Conservation (phyloP, 257 asterid species). For the Solanum pennellii region DNA sequence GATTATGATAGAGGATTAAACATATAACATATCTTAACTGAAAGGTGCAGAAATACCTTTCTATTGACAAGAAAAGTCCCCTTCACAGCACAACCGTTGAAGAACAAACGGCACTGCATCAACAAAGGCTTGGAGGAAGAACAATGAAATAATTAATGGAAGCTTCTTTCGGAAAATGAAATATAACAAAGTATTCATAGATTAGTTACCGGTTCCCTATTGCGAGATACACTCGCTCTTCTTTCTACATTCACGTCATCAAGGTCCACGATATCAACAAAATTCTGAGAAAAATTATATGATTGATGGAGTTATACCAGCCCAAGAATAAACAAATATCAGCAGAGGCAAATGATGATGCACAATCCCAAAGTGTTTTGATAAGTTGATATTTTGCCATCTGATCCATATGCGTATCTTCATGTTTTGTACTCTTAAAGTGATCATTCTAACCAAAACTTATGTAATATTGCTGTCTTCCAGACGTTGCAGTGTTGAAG, state of each 20-base stretch:
- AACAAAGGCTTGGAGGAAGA: slow-evolving; percentile 51
- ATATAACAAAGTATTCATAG: neutral
- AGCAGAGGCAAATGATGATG: neutral
- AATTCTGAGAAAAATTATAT: neutral
- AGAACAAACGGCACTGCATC: slow-evolving; percentile 75
- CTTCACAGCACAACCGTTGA: slow-evolving; percentile 61
- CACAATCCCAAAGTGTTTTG: neutral
- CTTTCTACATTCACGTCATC: slow-evolving; percentile 11
- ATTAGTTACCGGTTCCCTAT: slow-evolving; percentile 36
- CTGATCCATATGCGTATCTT: neutral
- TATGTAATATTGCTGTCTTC: neutral
- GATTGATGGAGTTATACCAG: neutral
- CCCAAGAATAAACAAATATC: neutral
- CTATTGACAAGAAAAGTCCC: slow-evolving; percentile 74
- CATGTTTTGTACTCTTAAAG: neutral
- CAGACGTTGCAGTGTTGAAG: neutral
- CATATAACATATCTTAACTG: neutral
- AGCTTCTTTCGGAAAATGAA: neutral
- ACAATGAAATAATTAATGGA: neutral
- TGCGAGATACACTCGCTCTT: slow-evolving; percentile 13
- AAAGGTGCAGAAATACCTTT: slow-evolving; percentile 33
- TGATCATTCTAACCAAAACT: neutral
- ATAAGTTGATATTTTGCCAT: neutral
- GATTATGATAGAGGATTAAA: neutral
- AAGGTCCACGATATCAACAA: neutral